Conservation (phyloP, 2,329 filamentous ascomycete species). For the Amphichorda felina region DNA sequence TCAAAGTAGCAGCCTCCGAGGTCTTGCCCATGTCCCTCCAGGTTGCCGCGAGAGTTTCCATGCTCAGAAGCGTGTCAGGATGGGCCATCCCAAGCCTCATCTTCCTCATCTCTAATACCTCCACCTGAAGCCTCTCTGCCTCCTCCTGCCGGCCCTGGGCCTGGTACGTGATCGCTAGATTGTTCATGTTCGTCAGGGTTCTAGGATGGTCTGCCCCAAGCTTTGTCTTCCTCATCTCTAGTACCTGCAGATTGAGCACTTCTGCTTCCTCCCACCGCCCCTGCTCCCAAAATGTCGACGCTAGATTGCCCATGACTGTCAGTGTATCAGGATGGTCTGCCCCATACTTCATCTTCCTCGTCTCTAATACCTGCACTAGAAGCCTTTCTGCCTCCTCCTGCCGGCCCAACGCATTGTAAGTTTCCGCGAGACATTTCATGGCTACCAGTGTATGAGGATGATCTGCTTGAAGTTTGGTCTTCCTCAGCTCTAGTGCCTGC, state of each 20-base stretch:
- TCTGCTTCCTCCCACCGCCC: background rate
- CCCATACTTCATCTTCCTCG: background rate
- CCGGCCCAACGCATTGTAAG: background rate
- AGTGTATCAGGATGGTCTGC: background rate
- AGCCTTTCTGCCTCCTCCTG: background rate
- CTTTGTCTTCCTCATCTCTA: background rate
- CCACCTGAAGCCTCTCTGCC: too few species aligned
- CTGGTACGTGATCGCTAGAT: too few species aligned
- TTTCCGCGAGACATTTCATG: background rate
- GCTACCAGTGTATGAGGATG: background rate
- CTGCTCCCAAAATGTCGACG: background rate
- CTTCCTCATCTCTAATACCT: too few species aligned
- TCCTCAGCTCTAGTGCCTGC: background rate
- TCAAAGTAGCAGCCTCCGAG: background rate
- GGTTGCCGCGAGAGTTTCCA: background rate
- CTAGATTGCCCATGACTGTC: background rate
- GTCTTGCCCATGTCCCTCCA: background rate
- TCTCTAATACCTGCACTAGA: background rate
- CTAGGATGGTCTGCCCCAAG: background rate
- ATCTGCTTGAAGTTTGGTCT: background rate
- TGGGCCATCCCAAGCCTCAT: too few species aligned
- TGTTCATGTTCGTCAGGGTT: too few species aligned
- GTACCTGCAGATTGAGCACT: background rate
- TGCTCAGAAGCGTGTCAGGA: background rate
- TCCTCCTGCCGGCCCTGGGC: too few species aligned